phyloP scores from a whole-genome alignment of 2,329 filamentous ascomycete genomes.

The Fusarium torreyae region DNA sequence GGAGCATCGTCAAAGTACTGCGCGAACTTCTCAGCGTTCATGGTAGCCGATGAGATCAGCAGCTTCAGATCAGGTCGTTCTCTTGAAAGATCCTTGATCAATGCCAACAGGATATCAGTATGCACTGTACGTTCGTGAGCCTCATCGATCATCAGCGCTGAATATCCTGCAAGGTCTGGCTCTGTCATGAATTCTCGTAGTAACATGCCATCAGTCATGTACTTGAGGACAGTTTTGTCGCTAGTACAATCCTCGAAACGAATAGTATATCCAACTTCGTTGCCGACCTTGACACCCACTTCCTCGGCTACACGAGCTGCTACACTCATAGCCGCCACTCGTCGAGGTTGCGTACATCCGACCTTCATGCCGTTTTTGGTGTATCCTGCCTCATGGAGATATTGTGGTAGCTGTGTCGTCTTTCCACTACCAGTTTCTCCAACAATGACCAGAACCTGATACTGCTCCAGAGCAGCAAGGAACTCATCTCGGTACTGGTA shows the following conservation, averaged over 20 bases:
- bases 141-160: constrained; percentile 95
- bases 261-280: constrained; percentile 94
- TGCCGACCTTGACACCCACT: constrained; percentile 89
- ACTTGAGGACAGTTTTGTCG: constrained; percentile 93
- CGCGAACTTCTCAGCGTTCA: constrained; percentile 94
- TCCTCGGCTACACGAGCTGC: constrained; percentile 97
- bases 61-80: constrained; percentile 89
- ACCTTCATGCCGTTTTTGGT: constrained; percentile 88
- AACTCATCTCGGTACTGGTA: constrained; percentile 90
- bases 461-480: constrained; percentile 85
- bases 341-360: constrained; percentile 92
- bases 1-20: constrained; percentile 93
- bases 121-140: constrained; percentile 94
- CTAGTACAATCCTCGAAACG: constrained; percentile 94
- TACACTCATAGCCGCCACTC: constrained; percentile 97
- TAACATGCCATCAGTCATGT: constrained; percentile 98
- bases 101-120: constrained; percentile 89
- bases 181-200: constrained; percentile 91
- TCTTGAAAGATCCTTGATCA: constrained; percentile 90
- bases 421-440: constrained; percentile 97
- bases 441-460: constrained; percentile 92
- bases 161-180: constrained; percentile 85
- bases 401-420: constrained; percentile 95
- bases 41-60: constrained; percentile 93
- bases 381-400: constrained; percentile 91